Conservation (phyloP, 2,329 filamentous ascomycete genomes). For the Sarocladium oryzae region DNA sequence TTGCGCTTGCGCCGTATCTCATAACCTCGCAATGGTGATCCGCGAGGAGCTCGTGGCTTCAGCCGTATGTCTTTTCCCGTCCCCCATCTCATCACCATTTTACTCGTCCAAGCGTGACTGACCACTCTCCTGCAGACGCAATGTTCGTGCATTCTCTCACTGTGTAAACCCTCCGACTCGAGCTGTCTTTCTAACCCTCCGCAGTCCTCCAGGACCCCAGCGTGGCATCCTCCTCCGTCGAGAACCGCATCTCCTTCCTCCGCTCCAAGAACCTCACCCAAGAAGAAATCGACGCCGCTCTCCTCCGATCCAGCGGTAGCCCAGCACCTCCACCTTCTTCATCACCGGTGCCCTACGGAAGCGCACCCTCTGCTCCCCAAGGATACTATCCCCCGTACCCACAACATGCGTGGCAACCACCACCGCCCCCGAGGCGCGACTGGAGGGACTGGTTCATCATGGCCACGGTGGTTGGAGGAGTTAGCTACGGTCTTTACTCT, state of each 20-base stretch:
- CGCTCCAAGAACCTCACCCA: constrained; percentile 96
- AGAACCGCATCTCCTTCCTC: constrained; percentile 87
- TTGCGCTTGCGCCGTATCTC: not conserved
- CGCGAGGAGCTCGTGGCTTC: constrained; percentile 89
- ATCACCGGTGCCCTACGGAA: constrained; percentile 31
- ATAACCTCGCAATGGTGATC: constrained; percentile 58
- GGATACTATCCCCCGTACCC: constrained; percentile 40
- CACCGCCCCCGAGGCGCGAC: constrained; percentile 68
- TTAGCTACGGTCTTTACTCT: constrained; percentile 82
- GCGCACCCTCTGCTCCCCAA: constrained; percentile 37
- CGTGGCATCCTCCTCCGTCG: constrained; percentile 80
- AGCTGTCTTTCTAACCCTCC: constrained; percentile 15
- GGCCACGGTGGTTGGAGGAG: constrained; percentile 87
- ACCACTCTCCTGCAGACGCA: constrained; percentile 28
- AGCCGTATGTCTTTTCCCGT: constrained; percentile 47
- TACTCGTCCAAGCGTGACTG: constrained; percentile 1
- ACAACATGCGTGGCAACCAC: constrained; percentile 51
- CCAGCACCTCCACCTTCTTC: constrained; percentile 31
- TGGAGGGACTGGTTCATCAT: constrained; percentile 99
- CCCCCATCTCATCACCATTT: constrained; percentile 11
- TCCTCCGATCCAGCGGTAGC: constrained; percentile 66
- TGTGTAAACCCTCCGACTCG: not conserved
- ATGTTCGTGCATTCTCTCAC: constrained; percentile 28
- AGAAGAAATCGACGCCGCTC: constrained; percentile 83
- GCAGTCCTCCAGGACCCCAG: constrained; percentile 90